phyloP scores from a whole-genome alignment of 2,329 filamentous ascomycete genomes.

The Colletotrichum destructivum region DNA sequence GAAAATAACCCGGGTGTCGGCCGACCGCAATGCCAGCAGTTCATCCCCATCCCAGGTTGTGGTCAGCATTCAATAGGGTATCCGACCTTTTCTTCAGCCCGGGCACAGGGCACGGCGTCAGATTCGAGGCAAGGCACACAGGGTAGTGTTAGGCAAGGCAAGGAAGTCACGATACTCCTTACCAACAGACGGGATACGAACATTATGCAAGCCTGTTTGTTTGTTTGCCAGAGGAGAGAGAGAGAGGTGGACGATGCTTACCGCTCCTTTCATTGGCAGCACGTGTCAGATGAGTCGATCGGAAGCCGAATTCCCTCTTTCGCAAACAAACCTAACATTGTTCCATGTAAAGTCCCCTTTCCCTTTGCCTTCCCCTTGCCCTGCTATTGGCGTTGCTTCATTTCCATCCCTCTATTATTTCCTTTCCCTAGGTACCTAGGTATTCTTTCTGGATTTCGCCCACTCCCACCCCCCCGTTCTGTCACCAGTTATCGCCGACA shows the following conservation, averaged over 20 bases:
- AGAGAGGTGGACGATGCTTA: not conserved
- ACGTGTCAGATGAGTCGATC: conserved; percentile 11
- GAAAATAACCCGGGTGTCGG: not conserved
- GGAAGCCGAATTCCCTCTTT: not conserved
- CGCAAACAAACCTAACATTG: not conserved
- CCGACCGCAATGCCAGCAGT: conserved; percentile 30
- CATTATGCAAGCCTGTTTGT: conserved; percentile 2
- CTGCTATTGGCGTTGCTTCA: not conserved
- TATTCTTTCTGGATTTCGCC: not conserved
- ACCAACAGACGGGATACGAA: conserved; percentile 12
- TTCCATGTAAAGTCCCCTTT: not conserved
- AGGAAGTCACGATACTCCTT: not conserved
- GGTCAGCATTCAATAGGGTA: not conserved
- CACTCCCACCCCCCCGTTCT: not conserved
- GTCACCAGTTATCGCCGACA: not conserved
- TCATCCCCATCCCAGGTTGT: conserved; percentile 18
- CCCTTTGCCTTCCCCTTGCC: not conserved
- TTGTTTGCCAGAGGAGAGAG: conserved; percentile 1
- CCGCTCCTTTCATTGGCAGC: not conserved
- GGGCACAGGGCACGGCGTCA: not conserved
- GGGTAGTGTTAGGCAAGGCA: not conserved
- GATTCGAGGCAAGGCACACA: not conserved
- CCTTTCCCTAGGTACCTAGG: too few relatives aligned
- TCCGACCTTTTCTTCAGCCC: not conserved
- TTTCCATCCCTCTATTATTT: not conserved